A percentile compares a stretch with the other conserved stretches of the same genome.
Conservation (phyloP, 495 filamentous ascomycete genomes). For the Aspergillus asperescens region DNA sequence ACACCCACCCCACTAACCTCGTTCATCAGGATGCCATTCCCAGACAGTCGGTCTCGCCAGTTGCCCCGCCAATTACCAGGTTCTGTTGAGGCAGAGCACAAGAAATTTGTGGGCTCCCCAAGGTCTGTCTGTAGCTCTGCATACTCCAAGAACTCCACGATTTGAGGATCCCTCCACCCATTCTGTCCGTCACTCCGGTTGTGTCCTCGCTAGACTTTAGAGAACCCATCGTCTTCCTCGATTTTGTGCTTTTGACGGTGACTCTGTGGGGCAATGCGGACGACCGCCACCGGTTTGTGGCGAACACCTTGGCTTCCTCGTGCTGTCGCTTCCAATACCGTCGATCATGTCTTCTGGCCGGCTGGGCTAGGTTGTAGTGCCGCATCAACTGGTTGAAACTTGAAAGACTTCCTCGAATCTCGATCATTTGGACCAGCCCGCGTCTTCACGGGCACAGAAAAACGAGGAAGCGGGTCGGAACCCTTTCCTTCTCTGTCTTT, state of each 20-base stretch:
- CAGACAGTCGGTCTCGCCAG: constrained; percentile 7
- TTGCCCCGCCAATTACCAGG: constrained; percentile 8
- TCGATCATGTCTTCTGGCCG: constrained; percentile 14
- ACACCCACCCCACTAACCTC: constrained; percentile 11
- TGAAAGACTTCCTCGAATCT: no score
- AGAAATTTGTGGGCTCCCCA: constrained; percentile 11
- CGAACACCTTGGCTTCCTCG: constrained; percentile 15
- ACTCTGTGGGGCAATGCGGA: constrained; percentile 14
- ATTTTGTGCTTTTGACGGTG: constrained; percentile 6
- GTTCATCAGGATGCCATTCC: constrained; percentile 10
- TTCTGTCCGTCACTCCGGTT: no score
- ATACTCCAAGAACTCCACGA: constrained; percentile 3
- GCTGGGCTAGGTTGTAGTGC: constrained; percentile 11
- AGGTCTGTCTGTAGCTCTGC: constrained; percentile 6
- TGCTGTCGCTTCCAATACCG: constrained; percentile 3
- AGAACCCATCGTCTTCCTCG: constrained; percentile 8
- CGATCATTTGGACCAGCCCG: no score
- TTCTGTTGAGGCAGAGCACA: constrained; percentile 6
- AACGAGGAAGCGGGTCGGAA: constrained; percentile 12
- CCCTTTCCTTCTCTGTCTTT: background rate
- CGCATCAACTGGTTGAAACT: constrained; percentile 9
- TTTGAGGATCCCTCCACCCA: background rate
- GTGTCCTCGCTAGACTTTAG: constrained; percentile 2
- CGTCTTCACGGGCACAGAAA: constrained; percentile 1
- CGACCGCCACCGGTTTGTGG: constrained; percentile 11